phyloP scores from a whole-genome alignment of 202 grass and related monocot species.

The Zizania palustris region DNA sequence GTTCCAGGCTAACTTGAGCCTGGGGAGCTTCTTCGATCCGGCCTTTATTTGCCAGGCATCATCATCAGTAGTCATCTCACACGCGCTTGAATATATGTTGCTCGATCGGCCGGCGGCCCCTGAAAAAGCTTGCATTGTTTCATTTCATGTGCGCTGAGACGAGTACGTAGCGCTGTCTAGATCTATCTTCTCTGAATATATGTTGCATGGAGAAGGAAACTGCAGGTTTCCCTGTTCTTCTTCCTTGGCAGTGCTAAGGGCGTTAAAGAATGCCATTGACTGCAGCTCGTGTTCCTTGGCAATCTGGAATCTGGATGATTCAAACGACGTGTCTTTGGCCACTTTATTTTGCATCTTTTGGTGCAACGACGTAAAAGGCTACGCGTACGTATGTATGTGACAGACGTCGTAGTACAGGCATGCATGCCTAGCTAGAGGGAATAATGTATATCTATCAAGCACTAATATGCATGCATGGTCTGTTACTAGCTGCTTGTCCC shows the following conservation, averaged over 20 bases:
- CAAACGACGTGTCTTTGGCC: not conserved
- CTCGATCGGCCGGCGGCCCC: not conserved
- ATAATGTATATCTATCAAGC: not conserved
- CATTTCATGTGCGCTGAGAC: slow-evolving; percentile 40
- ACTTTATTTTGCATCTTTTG: slow-evolving; percentile 32
- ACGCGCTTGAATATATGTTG: not conserved
- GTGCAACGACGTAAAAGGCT: slow-evolving; percentile 6
- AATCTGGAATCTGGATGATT: not conserved
- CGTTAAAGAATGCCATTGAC: slow-evolving; percentile 26
- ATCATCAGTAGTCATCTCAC: slow-evolving; percentile 17
- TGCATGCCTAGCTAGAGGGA: not conserved
- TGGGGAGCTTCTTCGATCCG: not conserved
- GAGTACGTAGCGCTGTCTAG: not conserved
- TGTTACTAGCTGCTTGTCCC: not conserved
- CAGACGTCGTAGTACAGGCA: not conserved
- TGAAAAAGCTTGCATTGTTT: slow-evolving; percentile 41
- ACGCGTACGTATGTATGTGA: not conserved
- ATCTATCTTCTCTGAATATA: not conserved
- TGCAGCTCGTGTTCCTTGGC: not conserved
- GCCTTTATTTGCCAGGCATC: slow-evolving; percentile 11
- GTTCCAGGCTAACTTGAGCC: not conserved
- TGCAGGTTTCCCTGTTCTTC: slow-evolving; percentile 37
- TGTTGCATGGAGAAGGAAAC: slow-evolving; percentile 49
- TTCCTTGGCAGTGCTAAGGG: slow-evolving; percentile 46
- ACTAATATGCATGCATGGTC: not conserved